Percentiles rank a stretch among this genome's conserved stretches.
Conservation (phyloP, 2,329 filamentous ascomycete species). For the Knufia petricola region DNA sequence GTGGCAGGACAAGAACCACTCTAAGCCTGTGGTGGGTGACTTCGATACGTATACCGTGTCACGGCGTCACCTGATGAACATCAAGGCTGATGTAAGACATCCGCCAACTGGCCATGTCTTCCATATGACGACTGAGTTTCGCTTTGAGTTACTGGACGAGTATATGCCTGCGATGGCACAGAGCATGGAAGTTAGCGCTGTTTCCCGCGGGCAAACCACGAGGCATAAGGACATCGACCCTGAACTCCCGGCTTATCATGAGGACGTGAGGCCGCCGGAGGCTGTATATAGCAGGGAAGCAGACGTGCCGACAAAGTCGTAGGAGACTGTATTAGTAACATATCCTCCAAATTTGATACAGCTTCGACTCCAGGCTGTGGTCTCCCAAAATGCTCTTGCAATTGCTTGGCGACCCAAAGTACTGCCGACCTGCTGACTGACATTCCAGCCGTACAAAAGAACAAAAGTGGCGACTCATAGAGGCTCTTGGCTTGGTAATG, state of each 20-base stretch:
- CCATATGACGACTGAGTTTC: background rate
- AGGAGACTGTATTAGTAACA: no score
- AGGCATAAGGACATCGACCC: background rate
- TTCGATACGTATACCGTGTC: background rate
- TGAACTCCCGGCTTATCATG: constrained; percentile 4
- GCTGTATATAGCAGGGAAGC: background rate
- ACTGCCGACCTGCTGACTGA: no score
- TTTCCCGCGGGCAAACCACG: no score
- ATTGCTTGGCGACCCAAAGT: no score
- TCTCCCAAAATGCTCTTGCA: no score
- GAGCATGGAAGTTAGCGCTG: background rate
- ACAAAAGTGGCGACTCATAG: no score
- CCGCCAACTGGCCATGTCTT: background rate
- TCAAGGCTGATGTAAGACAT: constrained; percentile 6
- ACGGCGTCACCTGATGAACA: background rate
- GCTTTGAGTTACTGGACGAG: background rate
- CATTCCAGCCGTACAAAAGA: no score
- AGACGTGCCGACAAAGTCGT: constrained; percentile 20
- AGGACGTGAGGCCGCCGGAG: constrained; percentile 3
- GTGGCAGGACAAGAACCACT: background rate
- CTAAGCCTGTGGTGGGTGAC: background rate
- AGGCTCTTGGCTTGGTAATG: no score
- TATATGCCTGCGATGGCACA: background rate
- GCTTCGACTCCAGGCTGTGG: no score
- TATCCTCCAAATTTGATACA: no score